These are phyloP conservation scores for Ophiostoma angusticollis DNA, from an alignment of 2,329 filamentous ascomycete species.

Conservation along the genomic window DNA sequence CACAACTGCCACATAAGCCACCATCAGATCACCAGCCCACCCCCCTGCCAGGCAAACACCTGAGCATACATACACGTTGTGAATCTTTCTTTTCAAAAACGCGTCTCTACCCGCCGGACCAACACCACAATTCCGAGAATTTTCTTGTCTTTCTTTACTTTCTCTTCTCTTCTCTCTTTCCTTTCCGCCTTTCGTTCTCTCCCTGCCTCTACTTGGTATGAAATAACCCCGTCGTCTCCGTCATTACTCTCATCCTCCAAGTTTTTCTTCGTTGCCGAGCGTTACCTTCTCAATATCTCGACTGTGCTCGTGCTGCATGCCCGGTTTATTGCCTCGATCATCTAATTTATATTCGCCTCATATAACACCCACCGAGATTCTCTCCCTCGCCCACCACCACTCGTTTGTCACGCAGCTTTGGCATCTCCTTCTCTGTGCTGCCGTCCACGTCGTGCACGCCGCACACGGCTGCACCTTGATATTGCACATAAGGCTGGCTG, in stretches of 20 bases:
- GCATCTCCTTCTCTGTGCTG: background rate
- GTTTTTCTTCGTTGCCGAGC: no score
- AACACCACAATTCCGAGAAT: background rate
- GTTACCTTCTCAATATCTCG: no score
- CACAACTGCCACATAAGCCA: no score
- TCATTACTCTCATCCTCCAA: no score
- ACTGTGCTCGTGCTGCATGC: background rate
- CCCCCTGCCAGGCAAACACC: background rate
- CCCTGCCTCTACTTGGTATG: background rate
- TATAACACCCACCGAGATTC: no score
- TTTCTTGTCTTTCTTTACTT: background rate
- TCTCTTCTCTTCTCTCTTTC: constrained; percentile 1
- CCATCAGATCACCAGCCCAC: no score
- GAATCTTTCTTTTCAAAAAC: background rate
- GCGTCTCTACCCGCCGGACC: background rate
- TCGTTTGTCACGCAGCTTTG: background rate
- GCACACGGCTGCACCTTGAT: no score
- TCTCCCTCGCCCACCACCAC: no score
- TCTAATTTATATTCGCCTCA: background rate
- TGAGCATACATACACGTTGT: background rate
- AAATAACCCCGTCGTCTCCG: no score
- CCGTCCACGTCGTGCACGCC: no score
- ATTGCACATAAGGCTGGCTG: background rate
- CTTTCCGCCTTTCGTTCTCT: constrained; percentile 1
- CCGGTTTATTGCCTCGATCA: background rate